These are phyloP conservation scores for Paracoccidioides brasiliensis DNA, from an alignment of 2,329 filamentous ascomycete species.

Conservation along the genomic window DNA sequence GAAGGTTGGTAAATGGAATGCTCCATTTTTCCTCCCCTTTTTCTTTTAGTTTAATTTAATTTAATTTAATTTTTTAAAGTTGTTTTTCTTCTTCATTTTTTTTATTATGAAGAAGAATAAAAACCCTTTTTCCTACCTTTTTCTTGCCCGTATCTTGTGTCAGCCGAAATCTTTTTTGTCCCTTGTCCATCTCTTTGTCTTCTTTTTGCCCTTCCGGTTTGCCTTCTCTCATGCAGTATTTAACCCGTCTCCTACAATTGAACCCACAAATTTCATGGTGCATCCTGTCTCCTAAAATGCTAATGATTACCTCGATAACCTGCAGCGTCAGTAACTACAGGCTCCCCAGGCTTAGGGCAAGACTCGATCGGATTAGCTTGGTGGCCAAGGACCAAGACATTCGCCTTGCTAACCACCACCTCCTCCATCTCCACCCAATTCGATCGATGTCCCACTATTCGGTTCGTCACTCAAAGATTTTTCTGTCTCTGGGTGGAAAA, in stretches of 20 bases:
- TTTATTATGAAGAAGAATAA: too few species aligned
- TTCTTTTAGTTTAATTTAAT: too few species aligned
- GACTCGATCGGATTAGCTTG: background rate
- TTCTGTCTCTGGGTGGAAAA: background rate
- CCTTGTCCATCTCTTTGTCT: background rate
- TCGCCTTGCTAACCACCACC: background rate
- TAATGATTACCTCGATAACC: background rate
- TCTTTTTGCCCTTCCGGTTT: background rate
- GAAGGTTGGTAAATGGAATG: background rate
- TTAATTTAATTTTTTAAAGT: background rate
- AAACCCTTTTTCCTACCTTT: too few species aligned
- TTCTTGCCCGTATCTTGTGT: background rate
- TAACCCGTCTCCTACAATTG: background rate
- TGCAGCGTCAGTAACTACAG: background rate
- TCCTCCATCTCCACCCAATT: background rate
- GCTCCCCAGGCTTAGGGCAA: background rate
- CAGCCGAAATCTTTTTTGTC: background rate
- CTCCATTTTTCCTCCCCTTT: too few species aligned
- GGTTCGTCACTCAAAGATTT: background rate
- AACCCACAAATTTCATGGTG: background rate
- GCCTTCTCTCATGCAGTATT: background rate
- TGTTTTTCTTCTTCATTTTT: too few species aligned
- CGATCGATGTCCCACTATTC: conserved; percentile 3
- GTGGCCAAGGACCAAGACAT: background rate
- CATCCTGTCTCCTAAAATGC: background rate